These are phyloP conservation scores for Crithidia bombi DNA, from an alignment of 208 protist species.

Conservation along the genomic window DNA sequence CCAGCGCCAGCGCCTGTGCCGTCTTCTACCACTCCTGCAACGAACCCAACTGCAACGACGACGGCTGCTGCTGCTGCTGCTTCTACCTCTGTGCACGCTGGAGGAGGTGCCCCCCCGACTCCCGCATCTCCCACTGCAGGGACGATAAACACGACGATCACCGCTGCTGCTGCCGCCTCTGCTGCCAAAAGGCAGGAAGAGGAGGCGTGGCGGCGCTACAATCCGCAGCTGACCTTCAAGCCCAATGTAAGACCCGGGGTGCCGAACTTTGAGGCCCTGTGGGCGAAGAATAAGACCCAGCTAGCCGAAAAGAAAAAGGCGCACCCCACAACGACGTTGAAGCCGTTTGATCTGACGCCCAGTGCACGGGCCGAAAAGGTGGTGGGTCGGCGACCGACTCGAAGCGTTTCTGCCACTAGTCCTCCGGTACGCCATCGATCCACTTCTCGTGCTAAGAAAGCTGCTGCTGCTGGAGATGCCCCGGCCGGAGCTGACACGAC, in stretches of 20 bases:
- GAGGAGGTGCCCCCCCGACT: neutral
- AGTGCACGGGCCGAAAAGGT: conserved; percentile 27
- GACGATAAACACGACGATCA: neutral
- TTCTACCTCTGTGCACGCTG: neutral
- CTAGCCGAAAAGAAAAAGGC: conserved; percentile 56
- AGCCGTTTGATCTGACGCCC: conserved; percentile 68
- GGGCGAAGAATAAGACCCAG: conserved; percentile 56
- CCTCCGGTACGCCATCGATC: conserved; percentile 8
- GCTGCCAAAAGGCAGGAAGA: conserved; percentile 10
- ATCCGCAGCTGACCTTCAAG: conserved; percentile 75
- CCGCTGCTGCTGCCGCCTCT: neutral
- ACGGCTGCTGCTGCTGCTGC: no score
- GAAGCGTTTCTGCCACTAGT: conserved; percentile 8
- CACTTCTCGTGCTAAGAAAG: neutral
- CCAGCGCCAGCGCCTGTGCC: neutral
- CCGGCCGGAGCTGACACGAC: neutral
- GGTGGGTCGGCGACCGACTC: conserved; percentile 21
- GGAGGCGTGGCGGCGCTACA: conserved; percentile 32
- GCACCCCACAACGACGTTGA: conserved; percentile 38
- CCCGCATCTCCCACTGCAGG: neutral
- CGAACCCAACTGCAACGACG: no score
- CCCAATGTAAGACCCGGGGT: conserved; percentile 76
- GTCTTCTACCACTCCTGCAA: neutral
- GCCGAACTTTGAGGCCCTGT: conserved; percentile 77
- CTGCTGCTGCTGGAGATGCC: neutral